These are phyloP conservation scores for Butyriboletus loyo DNA, from an alignment of 768 basidiomycete species.

Conservation along the genomic window DNA sequence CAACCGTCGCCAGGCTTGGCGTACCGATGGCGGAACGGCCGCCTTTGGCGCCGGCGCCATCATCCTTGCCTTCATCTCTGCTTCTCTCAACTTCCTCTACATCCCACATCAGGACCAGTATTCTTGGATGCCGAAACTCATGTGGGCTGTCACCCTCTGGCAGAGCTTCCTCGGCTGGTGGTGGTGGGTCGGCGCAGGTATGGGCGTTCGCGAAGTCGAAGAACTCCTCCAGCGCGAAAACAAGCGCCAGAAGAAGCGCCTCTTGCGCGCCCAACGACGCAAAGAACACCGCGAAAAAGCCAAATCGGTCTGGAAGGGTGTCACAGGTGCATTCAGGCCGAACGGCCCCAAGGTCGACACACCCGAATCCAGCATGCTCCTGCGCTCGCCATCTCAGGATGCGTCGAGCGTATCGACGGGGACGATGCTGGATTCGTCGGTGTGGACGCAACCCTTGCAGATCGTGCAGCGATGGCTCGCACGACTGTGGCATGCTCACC, in stretches of 20 bases:
- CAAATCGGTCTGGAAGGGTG: conserved; percentile 54
- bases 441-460: conserved; percentile 12
- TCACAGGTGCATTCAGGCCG: conserved; percentile 48
- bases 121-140: conserved; percentile 86
- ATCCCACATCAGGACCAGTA: conserved; percentile 82
- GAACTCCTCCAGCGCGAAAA: conserved; percentile 53
- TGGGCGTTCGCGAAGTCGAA: conserved; percentile 71
- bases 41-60: conserved; percentile 88
- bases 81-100: conserved; percentile 84
- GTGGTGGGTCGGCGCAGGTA: conserved; percentile 98
- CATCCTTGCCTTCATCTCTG: conserved; percentile 75
- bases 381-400: conserved; percentile 10
- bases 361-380: background rate
- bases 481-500: conserved; percentile 65
- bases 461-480: conserved; percentile 54
- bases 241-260: conserved; percentile 50
- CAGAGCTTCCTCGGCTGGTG: conserved; percentile 97
- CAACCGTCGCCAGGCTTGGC: conserved; percentile 91
- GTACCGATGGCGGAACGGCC: conserved; percentile 94
- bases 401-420: background rate
- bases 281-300: conserved; percentile 51
- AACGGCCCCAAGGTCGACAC: background rate
- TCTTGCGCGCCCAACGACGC: conserved; percentile 45
- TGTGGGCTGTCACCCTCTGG: conserved; percentile 94
- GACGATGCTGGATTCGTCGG: background rate